Evolutionary conservation across 495 filamentous ascomycete species (phyloP).

Genomic region (Saxispiralis lemnorum): DNA sequence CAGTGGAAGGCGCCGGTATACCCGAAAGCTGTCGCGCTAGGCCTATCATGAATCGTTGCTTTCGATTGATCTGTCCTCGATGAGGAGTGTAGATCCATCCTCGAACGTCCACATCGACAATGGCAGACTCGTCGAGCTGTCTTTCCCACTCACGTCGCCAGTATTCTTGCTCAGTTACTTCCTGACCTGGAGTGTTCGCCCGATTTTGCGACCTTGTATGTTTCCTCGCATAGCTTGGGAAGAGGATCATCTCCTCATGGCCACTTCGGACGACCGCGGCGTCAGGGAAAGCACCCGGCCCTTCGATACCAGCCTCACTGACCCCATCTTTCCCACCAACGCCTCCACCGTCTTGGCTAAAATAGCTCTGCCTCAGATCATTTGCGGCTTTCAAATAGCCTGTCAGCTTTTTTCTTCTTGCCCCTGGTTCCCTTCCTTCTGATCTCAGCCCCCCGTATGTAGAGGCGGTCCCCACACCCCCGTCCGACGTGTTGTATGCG

Average conservation of each 20-base stretch:
- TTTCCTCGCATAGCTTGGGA: conserved; percentile 72
- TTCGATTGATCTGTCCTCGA: conserved; percentile 67
- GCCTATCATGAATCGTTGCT: conserved; percentile 70
- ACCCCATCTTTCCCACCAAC: conserved; percentile 35
- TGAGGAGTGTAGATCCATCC: conserved; percentile 88
- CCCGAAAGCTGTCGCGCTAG: conserved; percentile 71
- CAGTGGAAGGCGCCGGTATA: conserved; percentile 46
- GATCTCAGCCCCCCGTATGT: not conserved
- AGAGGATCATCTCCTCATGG: conserved; percentile 82
- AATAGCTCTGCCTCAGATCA: conserved; percentile 76
- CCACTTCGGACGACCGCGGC: conserved; percentile 60
- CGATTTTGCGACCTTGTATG: conserved; percentile 34
- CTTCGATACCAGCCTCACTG: conserved; percentile 6
- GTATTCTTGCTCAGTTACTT: conserved; percentile 30
- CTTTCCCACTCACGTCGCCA: conserved; percentile 53
- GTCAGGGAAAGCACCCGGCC: conserved; percentile 59
- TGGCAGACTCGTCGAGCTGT: conserved; percentile 55
- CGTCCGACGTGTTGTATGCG: conserved; percentile 10
- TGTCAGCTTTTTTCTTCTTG: conserved; percentile 60
- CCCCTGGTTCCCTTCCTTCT: conserved; percentile 38
- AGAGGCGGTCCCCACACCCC: conserved; percentile 7
- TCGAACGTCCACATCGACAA: conserved; percentile 84
- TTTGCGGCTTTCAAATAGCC: conserved; percentile 79
- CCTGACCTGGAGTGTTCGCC: not conserved
- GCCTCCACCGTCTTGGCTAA: conserved; percentile 28